These are phyloP conservation scores for Galerina sulciceps DNA, from an alignment of 768 basidiomycete genomes.

Conservation along the genomic window DNA sequence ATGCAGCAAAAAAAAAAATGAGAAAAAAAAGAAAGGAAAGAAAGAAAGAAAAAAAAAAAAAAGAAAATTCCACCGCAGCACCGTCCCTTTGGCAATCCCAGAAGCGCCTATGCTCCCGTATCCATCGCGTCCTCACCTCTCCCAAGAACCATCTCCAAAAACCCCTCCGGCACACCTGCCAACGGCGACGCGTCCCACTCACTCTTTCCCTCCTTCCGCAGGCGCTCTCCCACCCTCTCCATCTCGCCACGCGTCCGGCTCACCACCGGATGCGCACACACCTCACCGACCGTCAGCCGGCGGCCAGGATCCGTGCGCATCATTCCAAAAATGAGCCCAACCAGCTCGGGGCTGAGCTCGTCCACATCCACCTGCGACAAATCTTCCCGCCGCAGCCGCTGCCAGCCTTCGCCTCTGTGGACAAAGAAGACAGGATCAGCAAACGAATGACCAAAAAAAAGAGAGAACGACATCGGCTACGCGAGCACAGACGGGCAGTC, in stretches of 20 bases:
- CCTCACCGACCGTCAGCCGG: conserved; percentile 59
- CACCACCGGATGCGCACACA: conserved; percentile 69
- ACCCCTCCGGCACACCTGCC: conserved; percentile 61
- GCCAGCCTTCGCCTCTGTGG: conserved; percentile 89
- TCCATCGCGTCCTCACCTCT: conserved; percentile 29
- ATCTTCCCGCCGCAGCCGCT: conserved; percentile 88
- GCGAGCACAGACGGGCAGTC: conserved; percentile 2
- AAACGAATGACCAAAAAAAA: conserved; percentile 18
- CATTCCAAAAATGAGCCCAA: conserved; percentile 72
- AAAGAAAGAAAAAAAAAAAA: conserved; percentile 14
- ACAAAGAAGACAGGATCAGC: conserved; percentile 31
- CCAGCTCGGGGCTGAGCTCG: conserved; percentile 65
- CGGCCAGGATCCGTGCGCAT: conserved; percentile 71
- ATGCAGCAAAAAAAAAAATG: no score
- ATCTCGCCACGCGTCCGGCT: conserved; percentile 64
- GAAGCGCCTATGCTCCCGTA: conserved; percentile 20
- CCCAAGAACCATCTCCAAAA: conserved; percentile 67
- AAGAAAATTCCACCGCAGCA: conserved; percentile 7
- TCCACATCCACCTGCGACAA: conserved; percentile 83
- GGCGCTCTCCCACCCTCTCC: conserved; percentile 50
- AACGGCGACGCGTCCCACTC: conserved; percentile 65
- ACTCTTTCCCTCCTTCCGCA: conserved; percentile 36
- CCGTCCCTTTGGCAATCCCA: neutral
- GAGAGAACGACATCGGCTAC: conserved; percentile 7
- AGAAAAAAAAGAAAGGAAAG: conserved; percentile 10